A percentile compares a stretch with the other conserved stretches of the same genome.
phyloP scores from a whole-genome alignment of 495 filamentous ascomycete species.

The Lindgomyces ingoldianus region DNA sequence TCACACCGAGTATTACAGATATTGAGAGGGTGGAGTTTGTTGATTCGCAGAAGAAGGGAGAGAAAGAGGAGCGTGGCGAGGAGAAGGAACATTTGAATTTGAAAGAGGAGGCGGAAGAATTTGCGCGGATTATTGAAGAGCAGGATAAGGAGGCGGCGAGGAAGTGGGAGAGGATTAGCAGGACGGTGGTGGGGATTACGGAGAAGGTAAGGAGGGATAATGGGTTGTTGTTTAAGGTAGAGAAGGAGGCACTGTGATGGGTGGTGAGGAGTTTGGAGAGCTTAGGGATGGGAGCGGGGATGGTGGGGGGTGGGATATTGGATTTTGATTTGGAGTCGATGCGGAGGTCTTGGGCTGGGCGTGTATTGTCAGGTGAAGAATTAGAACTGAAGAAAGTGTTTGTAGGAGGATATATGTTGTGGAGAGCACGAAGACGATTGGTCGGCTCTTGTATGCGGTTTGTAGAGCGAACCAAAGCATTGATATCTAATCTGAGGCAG shows the following conservation, averaged over 20 bases:
- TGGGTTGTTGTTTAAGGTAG: constrained; percentile 41
- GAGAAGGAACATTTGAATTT: constrained; percentile 43
- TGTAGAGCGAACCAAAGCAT: too few species aligned
- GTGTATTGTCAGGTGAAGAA: too few species aligned
- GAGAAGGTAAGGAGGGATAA: constrained; percentile 41
- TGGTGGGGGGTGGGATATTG: too few species aligned
- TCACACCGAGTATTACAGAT: constrained; percentile 42
- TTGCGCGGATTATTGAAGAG: constrained; percentile 44
- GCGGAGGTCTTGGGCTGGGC: too few species aligned
- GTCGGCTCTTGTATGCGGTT: background rate
- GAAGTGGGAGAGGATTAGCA: constrained; percentile 40
- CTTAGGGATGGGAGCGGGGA: too few species aligned
- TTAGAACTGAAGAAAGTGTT: too few species aligned
- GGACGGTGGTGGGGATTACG: constrained; percentile 41
- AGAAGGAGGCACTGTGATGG: constrained; percentile 13
- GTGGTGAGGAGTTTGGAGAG: background rate
- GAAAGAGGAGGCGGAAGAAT: constrained; percentile 45
- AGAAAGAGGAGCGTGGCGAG: constrained; percentile 36
- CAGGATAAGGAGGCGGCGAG: constrained; percentile 36
- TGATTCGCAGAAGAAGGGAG: constrained; percentile 36
- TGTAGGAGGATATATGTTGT: too few species aligned
- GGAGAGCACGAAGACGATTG: background rate
- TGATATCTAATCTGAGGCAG: too few species aligned
- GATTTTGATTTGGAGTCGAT: too few species aligned
- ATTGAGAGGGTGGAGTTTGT: constrained; percentile 40